Evolutionary conservation across 129 eudicot species (phyloP).

Genomic region (Smallanthus sonchifolius): DNA sequence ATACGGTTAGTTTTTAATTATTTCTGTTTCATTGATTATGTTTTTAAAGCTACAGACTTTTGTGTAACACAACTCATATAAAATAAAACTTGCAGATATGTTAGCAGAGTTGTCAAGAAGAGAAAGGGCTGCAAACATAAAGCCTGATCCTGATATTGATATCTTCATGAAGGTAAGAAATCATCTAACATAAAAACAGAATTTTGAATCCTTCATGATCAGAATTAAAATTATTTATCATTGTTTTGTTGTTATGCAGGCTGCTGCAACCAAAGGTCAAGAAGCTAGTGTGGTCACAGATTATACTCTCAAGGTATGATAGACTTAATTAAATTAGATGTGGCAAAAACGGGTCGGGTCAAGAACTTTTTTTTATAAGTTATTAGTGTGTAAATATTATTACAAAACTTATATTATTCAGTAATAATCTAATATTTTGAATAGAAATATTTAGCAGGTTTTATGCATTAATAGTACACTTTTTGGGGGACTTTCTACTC

Average conservation of each 20-base stretch:
- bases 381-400: background rate
- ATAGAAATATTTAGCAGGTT: background rate
- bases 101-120: constrained; percentile 15
- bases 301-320: constrained; percentile 64
- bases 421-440: background rate
- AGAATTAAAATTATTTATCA: background rate
- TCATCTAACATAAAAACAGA: background rate
- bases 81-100: constrained; percentile 17
- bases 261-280: constrained; percentile 60
- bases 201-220: background rate
- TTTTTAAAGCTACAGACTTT: background rate
- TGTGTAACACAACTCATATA: background rate
- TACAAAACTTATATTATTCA: background rate
- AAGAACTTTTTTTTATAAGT: background rate
- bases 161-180: constrained; percentile 68
- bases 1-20: constrained; percentile 29
- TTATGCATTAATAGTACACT: background rate
- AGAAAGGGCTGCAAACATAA: constrained; percentile 58
- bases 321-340: background rate
- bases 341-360: background rate
- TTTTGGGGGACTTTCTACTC: background rate
- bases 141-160: constrained; percentile 87
- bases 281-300: constrained; percentile 70
- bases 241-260: constrained; percentile 37
- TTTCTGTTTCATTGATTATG: background rate